Percentiles rank a stretch among this genome's conserved stretches.
Conservation (phyloP, 805 yeast species). For the Metschnikowia lachancei region DNA sequence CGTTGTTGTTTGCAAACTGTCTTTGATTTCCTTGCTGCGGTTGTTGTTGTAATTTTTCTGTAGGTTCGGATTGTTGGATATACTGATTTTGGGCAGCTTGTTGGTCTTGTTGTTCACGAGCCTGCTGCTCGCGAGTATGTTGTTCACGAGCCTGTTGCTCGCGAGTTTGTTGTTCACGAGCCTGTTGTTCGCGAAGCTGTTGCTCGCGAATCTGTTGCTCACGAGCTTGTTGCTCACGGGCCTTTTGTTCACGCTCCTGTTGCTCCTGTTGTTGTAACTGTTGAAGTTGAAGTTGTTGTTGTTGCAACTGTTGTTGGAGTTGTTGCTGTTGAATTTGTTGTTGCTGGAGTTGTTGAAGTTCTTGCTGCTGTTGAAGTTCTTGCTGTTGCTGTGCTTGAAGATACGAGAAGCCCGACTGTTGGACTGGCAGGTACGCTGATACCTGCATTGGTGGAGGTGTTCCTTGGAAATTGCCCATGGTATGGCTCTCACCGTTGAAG, state of each 20-base stretch:
- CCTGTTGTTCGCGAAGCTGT: too few relatives aligned
- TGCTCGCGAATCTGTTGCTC: too few relatives aligned
- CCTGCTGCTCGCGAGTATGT: constrained; percentile 17
- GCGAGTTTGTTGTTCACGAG: constrained; percentile 24
- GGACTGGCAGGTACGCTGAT: constrained; percentile 9
- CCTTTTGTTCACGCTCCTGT: too few relatives aligned
- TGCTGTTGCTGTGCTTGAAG: constrained; percentile 25
- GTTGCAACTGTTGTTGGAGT: too few relatives aligned
- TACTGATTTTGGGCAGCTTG: constrained; percentile 14
- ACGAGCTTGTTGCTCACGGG: too few relatives aligned
- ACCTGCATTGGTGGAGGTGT: constrained; percentile 10
- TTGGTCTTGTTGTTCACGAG: constrained; percentile 15
- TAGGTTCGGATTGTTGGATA: constrained; percentile 12
- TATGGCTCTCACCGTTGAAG: constrained; percentile 7
- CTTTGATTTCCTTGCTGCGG: not conserved
- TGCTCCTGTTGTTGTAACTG: too few relatives aligned
- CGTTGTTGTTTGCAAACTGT: constrained; percentile 4
- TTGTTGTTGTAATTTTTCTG: constrained; percentile 13
- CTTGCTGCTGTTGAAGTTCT: constrained; percentile 22
- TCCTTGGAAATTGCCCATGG: constrained; percentile 9
- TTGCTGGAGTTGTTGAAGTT: constrained; percentile 11
- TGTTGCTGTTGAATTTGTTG: constrained; percentile 13
- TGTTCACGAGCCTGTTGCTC: constrained; percentile 21
- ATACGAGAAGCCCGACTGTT: constrained; percentile 2
- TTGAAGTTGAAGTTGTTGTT: too few relatives aligned